Conservation (phyloP, 495 filamentous ascomycete species). For the Neurospora sp. region DNA sequence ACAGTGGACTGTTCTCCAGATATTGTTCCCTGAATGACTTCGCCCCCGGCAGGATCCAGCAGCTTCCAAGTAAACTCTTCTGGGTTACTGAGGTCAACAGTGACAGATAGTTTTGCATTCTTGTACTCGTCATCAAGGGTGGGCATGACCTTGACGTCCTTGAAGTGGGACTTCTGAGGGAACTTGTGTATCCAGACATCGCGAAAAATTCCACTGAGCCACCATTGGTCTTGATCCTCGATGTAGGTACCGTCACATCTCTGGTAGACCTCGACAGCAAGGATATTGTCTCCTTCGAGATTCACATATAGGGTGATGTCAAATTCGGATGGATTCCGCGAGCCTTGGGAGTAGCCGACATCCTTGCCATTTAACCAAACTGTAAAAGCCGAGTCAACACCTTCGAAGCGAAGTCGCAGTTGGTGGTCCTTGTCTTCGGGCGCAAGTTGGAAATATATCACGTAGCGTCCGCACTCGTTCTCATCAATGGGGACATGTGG, state of each 20-base stretch:
- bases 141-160: slow-evolving; percentile 50
- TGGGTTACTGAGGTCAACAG: slow-evolving; percentile 28
- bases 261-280: slow-evolving; percentile 58
- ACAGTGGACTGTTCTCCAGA: slow-evolving; percentile 5
- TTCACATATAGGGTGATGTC: slow-evolving; percentile 46
- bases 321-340: slow-evolving; percentile 58
- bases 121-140: slow-evolving; percentile 45
- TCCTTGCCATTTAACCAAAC: slow-evolving; percentile 55
- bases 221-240: slow-evolving; percentile 55
- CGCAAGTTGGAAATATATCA: slow-evolving; percentile 37
- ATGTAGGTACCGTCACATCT: slow-evolving; percentile 59
- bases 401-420: slow-evolving; percentile 54
- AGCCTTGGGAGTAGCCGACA: slow-evolving; percentile 60
- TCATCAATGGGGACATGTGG: slow-evolving; percentile 51
- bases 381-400: slow-evolving; percentile 60
- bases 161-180: slow-evolving; percentile 38
- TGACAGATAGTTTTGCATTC: slow-evolving; percentile 43
- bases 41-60: slow-evolving; percentile 20
- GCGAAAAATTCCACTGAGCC: slow-evolving; percentile 58
- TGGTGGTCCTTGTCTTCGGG: slow-evolving; percentile 29
- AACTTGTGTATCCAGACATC: slow-evolving; percentile 59
- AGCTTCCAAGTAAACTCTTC: slow-evolving; percentile 25
- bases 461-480: slow-evolving; percentile 58
- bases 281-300: slow-evolving; percentile 35
- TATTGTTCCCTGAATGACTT: slow-evolving; percentile 12